Conservation (phyloP, 1,284 basidiomycete genomes). For the Sanguinoderma infundibulare region DNA sequence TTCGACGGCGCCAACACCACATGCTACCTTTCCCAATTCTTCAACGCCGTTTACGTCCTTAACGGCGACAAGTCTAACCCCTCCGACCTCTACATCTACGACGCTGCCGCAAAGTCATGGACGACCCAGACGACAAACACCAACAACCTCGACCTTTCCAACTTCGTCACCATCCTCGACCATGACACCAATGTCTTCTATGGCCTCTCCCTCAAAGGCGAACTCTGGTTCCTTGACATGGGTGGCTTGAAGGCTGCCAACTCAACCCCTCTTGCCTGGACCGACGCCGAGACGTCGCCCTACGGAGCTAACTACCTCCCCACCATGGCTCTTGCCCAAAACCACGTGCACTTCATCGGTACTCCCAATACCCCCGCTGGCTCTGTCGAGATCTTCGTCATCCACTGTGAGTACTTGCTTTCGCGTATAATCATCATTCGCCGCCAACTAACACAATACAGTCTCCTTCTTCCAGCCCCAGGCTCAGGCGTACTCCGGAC, state of each 20-base stretch:
- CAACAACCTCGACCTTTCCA: slow-evolving; percentile 57
- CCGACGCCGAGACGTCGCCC: slow-evolving; percentile 53
- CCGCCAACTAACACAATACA: slow-evolving; percentile 32
- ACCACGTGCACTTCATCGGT: slow-evolving; percentile 81
- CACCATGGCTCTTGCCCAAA: slow-evolving; percentile 79
- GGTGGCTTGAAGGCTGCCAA: slow-evolving; percentile 61
- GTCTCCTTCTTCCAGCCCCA: slow-evolving; percentile 82
- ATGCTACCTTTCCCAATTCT: slow-evolving; percentile 78
- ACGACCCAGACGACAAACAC: slow-evolving; percentile 57
- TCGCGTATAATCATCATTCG: background rate
- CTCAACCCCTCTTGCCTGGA: slow-evolving; percentile 63
- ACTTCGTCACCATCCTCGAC: slow-evolving; percentile 74
- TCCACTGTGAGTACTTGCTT: slow-evolving; percentile 71
- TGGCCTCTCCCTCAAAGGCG: slow-evolving; percentile 62
- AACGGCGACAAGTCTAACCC: slow-evolving; percentile 74
- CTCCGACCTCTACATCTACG: slow-evolving; percentile 69
- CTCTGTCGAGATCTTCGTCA: slow-evolving; percentile 80
- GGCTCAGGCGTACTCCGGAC: slow-evolving; percentile 63
- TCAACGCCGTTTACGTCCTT: slow-evolving; percentile 80
- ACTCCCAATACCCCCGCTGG: slow-evolving; percentile 71
- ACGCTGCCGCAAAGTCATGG: slow-evolving; percentile 68
- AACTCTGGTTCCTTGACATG: slow-evolving; percentile 73
- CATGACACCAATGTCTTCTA: slow-evolving; percentile 90
- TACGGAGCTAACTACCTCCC: slow-evolving; percentile 66
- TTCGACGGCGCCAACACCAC: slow-evolving; percentile 70